phyloP scores from a whole-genome alignment of 192 early-diverging fungal species.

The Mortierella claussenii region DNA sequence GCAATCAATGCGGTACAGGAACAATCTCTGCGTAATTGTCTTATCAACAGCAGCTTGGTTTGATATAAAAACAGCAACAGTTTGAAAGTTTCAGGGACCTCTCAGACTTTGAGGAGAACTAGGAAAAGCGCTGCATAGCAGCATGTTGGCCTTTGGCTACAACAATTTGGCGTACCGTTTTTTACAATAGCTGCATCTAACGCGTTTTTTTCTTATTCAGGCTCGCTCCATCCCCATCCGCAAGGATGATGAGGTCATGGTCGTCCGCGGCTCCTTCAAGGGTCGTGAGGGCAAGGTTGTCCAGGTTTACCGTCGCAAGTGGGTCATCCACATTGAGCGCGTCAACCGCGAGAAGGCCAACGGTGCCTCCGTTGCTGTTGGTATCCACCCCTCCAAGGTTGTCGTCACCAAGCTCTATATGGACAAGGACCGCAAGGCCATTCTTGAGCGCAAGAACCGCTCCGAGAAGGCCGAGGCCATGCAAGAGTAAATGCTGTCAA shows the following conservation, averaged over 20 bases:
- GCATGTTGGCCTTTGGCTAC: no score
- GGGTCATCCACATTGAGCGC: constrained; percentile 98
- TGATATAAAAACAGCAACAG: no score
- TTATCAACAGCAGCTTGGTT: no score
- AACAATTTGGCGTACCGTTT: no score
- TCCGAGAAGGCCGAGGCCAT: constrained; percentile 54
- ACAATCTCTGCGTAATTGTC: no score
- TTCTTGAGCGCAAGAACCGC: constrained; percentile 91
- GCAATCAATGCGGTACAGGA: no score
- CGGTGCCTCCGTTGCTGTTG: constrained; percentile 90
- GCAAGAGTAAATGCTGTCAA: constrained; percentile 55
- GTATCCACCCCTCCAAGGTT: constrained; percentile 99
- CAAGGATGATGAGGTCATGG: constrained; percentile 96
- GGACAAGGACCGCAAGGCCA: constrained; percentile 94
- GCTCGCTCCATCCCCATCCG: constrained; percentile 95
- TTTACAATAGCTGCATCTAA: no score
- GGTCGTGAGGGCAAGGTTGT: constrained; percentile 97
- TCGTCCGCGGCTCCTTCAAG: constrained; percentile 96
- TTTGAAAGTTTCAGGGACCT: no score
- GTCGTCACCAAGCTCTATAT: constrained; percentile 94
- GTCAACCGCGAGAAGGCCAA: constrained; percentile 98
- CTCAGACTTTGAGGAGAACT: no score
- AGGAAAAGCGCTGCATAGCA: no score
- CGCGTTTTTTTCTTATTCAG: no score
- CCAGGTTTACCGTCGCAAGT: constrained; percentile 99